Conservation (phyloP, 2,329 filamentous ascomycete genomes). For the Xylariaceae sp. region DNA sequence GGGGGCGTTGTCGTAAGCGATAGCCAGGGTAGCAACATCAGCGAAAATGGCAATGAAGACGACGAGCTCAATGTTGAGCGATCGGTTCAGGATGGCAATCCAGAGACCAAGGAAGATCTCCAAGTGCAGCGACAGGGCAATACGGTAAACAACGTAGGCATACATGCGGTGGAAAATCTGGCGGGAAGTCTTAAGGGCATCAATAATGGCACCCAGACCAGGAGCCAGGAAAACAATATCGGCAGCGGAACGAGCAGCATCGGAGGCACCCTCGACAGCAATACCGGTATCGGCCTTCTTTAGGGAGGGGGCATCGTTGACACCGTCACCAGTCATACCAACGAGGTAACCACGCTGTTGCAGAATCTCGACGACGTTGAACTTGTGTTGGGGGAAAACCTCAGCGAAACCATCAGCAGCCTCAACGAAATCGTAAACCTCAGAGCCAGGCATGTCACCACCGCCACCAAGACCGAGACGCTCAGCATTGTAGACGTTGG, state of each 20-base stretch:
- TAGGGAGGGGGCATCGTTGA: slow-evolving; percentile 87
- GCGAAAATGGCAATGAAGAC: slow-evolving; percentile 96
- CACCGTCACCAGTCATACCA: slow-evolving; percentile 94
- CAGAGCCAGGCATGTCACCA: slow-evolving; percentile 88
- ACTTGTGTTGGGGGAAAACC: slow-evolving; percentile 94
- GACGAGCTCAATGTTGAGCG: slow-evolving; percentile 78
- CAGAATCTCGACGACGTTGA: slow-evolving; percentile 87
- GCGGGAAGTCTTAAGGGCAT: slow-evolving; percentile 85
- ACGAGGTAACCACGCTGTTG: slow-evolving; percentile 91
- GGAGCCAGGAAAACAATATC: slow-evolving; percentile 93
- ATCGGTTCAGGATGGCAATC: slow-evolving; percentile 83
- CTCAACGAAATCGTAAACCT: slow-evolving; percentile 94
- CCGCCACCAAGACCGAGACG: slow-evolving; percentile 84
- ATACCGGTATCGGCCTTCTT: slow-evolving; percentile 98
- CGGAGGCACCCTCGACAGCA: slow-evolving; percentile 86
- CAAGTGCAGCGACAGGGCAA: slow-evolving; percentile 83
- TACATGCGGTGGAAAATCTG: slow-evolving; percentile 98
- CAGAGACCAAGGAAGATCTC: slow-evolving; percentile 89
- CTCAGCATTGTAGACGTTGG: slow-evolving; percentile 92
- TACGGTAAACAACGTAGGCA: slow-evolving; percentile 92
- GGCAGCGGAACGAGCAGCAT: slow-evolving; percentile 84
- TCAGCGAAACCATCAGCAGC: slow-evolving; percentile 92
- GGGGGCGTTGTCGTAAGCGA: slow-evolving; percentile 89
- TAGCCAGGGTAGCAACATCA: slow-evolving; percentile 85
- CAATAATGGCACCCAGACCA: slow-evolving; percentile 87